Evolutionary conservation across 257 asterid species (phyloP).

Genomic region (Dorcoceras hygrometricum): DNA sequence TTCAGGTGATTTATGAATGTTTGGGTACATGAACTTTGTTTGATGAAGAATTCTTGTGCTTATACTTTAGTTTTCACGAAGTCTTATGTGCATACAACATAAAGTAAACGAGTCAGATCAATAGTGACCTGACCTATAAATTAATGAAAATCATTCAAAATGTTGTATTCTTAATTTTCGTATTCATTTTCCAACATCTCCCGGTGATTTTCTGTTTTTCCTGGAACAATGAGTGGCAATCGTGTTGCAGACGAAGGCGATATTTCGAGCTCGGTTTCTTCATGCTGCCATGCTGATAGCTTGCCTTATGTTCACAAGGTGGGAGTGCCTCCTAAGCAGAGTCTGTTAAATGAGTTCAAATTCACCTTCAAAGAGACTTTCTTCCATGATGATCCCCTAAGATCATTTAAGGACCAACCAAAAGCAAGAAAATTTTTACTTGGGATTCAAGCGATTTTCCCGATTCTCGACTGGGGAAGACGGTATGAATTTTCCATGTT

Average conservation of each 20-base stretch:
- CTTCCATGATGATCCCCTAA: conserved; percentile 64
- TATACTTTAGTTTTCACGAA: too few species aligned
- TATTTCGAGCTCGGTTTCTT: conserved; percentile 33
- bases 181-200: too few species aligned
- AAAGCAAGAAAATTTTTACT: conserved; percentile 30
- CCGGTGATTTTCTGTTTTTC: too few species aligned
- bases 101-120: too few species aligned
- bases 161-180: too few species aligned
- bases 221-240: conserved; percentile 28
- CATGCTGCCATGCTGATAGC: conserved; percentile 28
- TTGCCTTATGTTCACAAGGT: conserved; percentile 52
- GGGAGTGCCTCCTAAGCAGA: conserved; percentile 58
- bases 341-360: conserved; percentile 41
- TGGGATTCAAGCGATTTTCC: conserved; percentile 50
- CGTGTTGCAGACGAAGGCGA: conserved; percentile 34
- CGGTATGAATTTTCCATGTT: conserved; percentile 47
- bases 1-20: too few species aligned
- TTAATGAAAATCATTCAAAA: too few species aligned
- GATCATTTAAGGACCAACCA: conserved; percentile 53
- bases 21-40: too few species aligned
- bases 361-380: conserved; percentile 56
- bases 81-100: too few species aligned
- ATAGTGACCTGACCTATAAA: too few species aligned
- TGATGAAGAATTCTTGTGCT: too few species aligned
- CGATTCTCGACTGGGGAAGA: conserved; percentile 69